phyloP scores from a whole-genome alignment of 495 filamentous ascomycete genomes.

The Penicillium bialowiezense region DNA sequence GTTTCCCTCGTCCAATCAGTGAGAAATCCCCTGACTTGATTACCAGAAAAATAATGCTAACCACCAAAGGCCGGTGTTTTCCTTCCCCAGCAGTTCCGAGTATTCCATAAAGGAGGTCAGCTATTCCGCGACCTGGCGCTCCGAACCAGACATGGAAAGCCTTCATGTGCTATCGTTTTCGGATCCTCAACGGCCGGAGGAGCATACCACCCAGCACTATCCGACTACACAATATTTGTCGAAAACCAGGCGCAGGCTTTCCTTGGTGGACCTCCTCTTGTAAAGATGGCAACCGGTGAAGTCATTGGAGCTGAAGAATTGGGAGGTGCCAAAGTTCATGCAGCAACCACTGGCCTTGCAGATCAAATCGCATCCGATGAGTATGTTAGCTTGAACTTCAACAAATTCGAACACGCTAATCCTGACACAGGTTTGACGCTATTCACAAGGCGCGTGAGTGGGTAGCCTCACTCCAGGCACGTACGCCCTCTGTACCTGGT shows the following conservation, averaged over 20 bases:
- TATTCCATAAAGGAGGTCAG: conserved; percentile 35
- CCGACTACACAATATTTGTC: conserved; percentile 35
- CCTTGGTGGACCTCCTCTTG: conserved; percentile 30
- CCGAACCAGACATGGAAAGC: conserved; percentile 23
- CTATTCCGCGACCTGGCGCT: conserved; percentile 32
- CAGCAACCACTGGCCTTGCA: conserved; percentile 26
- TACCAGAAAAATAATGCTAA: not conserved
- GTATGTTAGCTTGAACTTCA: conserved; percentile 9
- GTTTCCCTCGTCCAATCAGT: conserved; percentile 35
- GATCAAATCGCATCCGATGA: conserved; percentile 32
- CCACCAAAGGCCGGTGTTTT: conserved; percentile 28
- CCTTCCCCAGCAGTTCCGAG: conserved; percentile 31
- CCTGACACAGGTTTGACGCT: conserved; percentile 25
- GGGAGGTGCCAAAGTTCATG: conserved; percentile 32
- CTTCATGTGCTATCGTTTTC: conserved; percentile 33
- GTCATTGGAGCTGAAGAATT: conserved; percentile 28
- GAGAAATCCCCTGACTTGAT: not conserved
- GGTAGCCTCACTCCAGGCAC: conserved; percentile 22
- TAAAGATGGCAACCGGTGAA: conserved; percentile 36
- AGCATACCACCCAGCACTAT: conserved; percentile 35
- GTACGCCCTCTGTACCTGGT: not conserved
- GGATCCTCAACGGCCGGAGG: conserved; percentile 34
- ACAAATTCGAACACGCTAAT: not conserved
- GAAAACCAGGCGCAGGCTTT: conserved; percentile 33
- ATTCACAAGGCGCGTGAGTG: conserved; percentile 31